Conservation (phyloP, 2,329 filamentous ascomycete species). For the Exophiala oligosperma region DNA sequence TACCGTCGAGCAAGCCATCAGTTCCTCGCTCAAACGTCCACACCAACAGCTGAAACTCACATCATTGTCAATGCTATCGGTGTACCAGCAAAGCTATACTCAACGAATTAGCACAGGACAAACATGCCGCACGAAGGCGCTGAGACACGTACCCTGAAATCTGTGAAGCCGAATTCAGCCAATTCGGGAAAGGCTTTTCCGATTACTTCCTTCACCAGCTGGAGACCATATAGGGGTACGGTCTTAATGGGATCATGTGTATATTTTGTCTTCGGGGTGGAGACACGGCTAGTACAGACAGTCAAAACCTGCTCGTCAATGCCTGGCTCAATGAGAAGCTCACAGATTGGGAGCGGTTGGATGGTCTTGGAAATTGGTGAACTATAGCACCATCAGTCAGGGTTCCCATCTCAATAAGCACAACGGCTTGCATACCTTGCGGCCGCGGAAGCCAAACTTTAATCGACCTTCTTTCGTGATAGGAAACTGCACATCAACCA, state of each 20-base stretch:
- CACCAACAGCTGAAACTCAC: slow-evolving; percentile 1
- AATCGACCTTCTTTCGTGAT: slow-evolving; percentile 29
- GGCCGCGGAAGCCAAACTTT: slow-evolving; percentile 32
- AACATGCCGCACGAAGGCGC: not conserved
- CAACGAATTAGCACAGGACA: not conserved
- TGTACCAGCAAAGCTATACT: slow-evolving; percentile 27
- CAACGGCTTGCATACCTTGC: slow-evolving; percentile 7
- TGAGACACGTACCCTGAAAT: slow-evolving; percentile 13
- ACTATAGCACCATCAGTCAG: slow-evolving; percentile 5
- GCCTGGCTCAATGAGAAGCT: not conserved
- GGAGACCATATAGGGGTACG: slow-evolving; percentile 29
- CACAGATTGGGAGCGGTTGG: slow-evolving; percentile 22
- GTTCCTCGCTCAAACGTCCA: not conserved
- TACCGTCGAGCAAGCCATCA: not conserved
- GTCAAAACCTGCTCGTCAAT: not conserved
- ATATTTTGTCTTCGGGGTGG: slow-evolving; percentile 30
- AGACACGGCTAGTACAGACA: slow-evolving; percentile 16
- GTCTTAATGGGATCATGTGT: slow-evolving; percentile 28
- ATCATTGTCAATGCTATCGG: slow-evolving; percentile 28
- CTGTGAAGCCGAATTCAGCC: slow-evolving; percentile 30
- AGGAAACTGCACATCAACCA: slow-evolving; percentile 4
- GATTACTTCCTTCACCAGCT: slow-evolving; percentile 30
- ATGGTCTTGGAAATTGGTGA: slow-evolving; percentile 28
- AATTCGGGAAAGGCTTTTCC: slow-evolving; percentile 28
- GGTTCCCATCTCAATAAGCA: no score